These are phyloP conservation scores for Malus hybrid DNA, from an alignment of 331 rosid genomes.

Conservation along the genomic window DNA sequence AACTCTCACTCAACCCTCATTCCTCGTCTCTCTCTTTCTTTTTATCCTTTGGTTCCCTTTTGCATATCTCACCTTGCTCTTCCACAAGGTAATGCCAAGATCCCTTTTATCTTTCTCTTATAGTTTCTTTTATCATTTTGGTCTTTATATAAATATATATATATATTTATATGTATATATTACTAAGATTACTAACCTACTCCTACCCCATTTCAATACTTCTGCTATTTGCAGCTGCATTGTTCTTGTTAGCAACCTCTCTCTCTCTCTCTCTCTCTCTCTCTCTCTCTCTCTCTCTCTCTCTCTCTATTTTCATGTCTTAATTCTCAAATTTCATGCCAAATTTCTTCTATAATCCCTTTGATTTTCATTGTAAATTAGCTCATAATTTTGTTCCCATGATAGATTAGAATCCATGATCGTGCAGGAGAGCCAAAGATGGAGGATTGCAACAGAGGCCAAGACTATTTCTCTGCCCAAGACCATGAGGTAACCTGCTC, in stretches of 20 bases:
- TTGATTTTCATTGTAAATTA: background rate
- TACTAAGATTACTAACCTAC: background rate
- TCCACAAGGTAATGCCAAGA: conserved; percentile 61
- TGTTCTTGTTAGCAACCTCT: background rate
- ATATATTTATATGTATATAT: background rate
- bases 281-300: conserved; percentile 12
- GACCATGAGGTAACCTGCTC: conserved; percentile 42
- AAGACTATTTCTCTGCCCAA: conserved; percentile 43
- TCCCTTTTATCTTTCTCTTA: conserved; percentile 10
- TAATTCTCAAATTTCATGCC: background rate
- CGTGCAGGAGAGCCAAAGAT: conserved; percentile 40
- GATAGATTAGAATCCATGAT: conserved; percentile 6
- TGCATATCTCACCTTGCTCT: conserved; percentile 74
- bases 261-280: conserved; percentile 9
- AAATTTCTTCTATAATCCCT: background rate
- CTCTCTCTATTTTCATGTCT: conserved; percentile 7
- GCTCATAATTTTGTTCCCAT: background rate
- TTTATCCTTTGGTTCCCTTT: conserved; percentile 4
- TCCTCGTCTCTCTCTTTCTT: conserved; percentile 1
- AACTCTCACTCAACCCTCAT: conserved; percentile 47
- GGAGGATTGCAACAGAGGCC: conserved; percentile 58
- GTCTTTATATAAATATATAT: background rate
- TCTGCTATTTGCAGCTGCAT: background rate
- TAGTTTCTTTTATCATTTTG: background rate
- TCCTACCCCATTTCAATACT: background rate